Evolutionary conservation across 169 alveolate genomes (phyloP), one percentile per base, ranked within the genome.

Genomic region (Miamiensis avidus): DNA sequence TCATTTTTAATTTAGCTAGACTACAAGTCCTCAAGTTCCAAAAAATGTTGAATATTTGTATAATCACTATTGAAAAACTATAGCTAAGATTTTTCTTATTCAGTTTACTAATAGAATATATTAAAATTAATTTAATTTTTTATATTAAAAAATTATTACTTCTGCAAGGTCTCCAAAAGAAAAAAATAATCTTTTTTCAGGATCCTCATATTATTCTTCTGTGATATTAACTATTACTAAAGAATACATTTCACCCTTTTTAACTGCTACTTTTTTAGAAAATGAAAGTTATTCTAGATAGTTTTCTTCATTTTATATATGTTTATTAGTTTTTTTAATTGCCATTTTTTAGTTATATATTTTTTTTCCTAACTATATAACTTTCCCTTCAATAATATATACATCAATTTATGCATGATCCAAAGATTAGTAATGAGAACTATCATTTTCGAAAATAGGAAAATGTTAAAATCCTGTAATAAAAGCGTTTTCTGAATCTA

Each of bases 401-500:
- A 77, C 20, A 1, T 77, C 1, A 32, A 77, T 28, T 33, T 77
- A 30, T 0, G 82, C 82, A 30, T 25, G 29, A 26, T 77, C 65
- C 26, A 77, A 33, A 26, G 74, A 77, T 0, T n/a, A 65, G 28
- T 69, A 64, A 77, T 33, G 74, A 27, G 74, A 32, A 25, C 74
- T 28, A 33, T 77, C 82, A n/a, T 33, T 33, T 6, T 33, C 82
- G n/a, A 77, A 77, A 29, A 77, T 77, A 0, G 82, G 82, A 64
- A 77, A 33, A 26, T 77, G 82, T 32, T 77, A 31, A 6, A 77
- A 26, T 33, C 82, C 82, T 11, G 29, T 77, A 1, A 77, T 49
- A 49, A 4, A 27, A 31, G 82, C 82, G 33, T 69, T 33, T 77
- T 77, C 82, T 34, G 31, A 33, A 33, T 77, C 33, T 25, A 69